These are phyloP conservation scores for Claviceps sp. DNA, from an alignment of 2,329 filamentous ascomycete species.

Conservation along the genomic window DNA sequence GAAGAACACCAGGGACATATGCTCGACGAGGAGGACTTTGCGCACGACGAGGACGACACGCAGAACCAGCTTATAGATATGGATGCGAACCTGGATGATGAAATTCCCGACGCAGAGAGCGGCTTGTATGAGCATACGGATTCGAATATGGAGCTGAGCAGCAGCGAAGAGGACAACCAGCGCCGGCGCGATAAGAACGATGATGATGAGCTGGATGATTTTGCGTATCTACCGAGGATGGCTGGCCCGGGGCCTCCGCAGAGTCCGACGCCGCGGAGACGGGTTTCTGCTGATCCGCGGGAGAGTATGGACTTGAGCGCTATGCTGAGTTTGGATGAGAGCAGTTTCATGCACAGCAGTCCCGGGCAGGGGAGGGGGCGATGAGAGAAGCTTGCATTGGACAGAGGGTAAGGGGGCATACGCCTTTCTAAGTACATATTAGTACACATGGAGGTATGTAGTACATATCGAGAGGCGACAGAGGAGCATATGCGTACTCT, in stretches of 20 bases:
- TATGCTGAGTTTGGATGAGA: constrained; percentile 42
- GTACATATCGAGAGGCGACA: not conserved
- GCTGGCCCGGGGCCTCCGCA: constrained; percentile 20
- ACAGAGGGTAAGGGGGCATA: not conserved
- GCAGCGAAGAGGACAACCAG: constrained; percentile 25
- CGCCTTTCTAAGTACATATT: not conserved
- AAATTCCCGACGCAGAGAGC: constrained; percentile 51
- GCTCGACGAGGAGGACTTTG: constrained; percentile 50
- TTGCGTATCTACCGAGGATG: constrained; percentile 28
- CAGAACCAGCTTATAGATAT: constrained; percentile 31
- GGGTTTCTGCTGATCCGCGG: constrained; percentile 15
- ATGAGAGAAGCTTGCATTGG: not conserved
- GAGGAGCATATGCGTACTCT: not conserved
- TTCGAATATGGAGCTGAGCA: constrained; percentile 51
- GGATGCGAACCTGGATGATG: constrained; percentile 58
- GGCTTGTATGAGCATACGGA: constrained; percentile 67
- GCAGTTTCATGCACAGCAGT: constrained; percentile 42
- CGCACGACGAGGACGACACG: constrained; percentile 17
- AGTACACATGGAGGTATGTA: not conserved
- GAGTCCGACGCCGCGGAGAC: constrained; percentile 24
- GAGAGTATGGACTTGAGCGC: constrained; percentile 45
- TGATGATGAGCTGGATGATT: constrained; percentile 11
- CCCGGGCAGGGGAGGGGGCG: constrained; percentile 18
- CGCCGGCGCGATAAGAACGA: constrained; percentile 10
- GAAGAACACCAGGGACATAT: constrained; percentile 45